Percentiles rank a stretch among this genome's conserved stretches.
These are phyloP conservation scores for Brassica rapa DNA, from an alignment of 345 rosid genomes.

Conservation along the genomic window DNA sequence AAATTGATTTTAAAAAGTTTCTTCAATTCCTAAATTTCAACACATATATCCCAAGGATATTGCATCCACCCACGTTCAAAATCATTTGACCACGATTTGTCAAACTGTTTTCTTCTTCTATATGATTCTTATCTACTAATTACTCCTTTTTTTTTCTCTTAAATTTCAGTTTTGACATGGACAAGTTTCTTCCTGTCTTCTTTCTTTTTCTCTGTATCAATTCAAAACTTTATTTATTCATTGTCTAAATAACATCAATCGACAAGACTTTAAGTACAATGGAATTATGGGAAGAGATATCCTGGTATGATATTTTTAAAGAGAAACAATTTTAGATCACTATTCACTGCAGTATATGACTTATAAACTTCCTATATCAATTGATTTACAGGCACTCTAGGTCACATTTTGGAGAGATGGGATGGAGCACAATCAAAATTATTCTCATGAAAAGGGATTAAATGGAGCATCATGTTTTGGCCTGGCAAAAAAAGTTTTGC, in stretches of 20 bases:
- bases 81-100: neutral
- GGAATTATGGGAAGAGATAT: neutral
- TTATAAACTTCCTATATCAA: slow-evolving; percentile 1
- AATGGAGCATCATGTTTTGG: slow-evolving; percentile 88
- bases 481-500: slow-evolving; percentile 82
- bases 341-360: neutral
- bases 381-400: slow-evolving; percentile 61
- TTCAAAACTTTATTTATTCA: neutral
- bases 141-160: neutral
- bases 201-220: neutral
- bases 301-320: neutral
- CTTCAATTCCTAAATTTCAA: neutral
- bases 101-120: neutral
- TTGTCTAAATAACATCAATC: neutral
- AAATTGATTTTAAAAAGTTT: no score
- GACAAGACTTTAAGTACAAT: neutral
- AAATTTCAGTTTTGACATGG: neutral
- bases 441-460: slow-evolving; percentile 76
- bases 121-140: no score
- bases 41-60: neutral
- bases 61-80: neutral
- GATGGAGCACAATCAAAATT: slow-evolving; percentile 70
- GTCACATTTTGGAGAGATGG: slow-evolving; percentile 94
- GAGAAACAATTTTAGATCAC: neutral
- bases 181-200: neutral